Conservation (phyloP, 768 basidiomycete species). For the Russula emetica region DNA sequence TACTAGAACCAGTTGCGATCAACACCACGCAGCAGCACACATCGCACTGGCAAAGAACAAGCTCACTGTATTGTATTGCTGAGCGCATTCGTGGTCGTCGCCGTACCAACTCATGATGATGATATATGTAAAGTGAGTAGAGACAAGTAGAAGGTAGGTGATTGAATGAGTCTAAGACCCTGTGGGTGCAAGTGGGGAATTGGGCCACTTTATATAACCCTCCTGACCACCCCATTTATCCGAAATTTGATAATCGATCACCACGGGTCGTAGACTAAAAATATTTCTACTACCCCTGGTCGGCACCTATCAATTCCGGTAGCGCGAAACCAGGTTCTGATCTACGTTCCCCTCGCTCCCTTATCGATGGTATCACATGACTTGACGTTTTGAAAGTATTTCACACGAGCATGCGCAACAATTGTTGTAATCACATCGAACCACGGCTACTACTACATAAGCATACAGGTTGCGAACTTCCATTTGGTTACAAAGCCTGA, state of each 20-base stretch:
- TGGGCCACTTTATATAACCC: neutral
- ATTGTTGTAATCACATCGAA: neutral
- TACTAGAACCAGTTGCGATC: neutral
- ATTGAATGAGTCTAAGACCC: neutral
- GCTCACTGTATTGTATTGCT: neutral
- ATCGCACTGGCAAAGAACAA: neutral
- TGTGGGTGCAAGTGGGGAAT: too few relatives aligned
- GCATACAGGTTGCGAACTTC: slow-evolving; percentile 1
- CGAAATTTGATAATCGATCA: too few relatives aligned
- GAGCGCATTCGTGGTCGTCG: neutral
- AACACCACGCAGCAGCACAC: neutral
- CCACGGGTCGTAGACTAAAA: too few relatives aligned
- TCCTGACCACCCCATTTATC: too few relatives aligned
- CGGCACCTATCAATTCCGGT: too few relatives aligned
- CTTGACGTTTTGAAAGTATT: too few relatives aligned
- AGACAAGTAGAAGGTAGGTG: neutral
- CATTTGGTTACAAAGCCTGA: neutral
- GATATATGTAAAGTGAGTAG: neutral
- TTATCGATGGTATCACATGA: too few relatives aligned
- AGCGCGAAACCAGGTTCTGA: too few relatives aligned
- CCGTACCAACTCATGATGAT: slow-evolving; percentile 10
- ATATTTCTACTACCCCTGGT: too few relatives aligned
- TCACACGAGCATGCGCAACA: too few relatives aligned
- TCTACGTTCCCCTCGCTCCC: too few relatives aligned
- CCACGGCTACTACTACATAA: neutral